phyloP scores from a whole-genome alignment of 345 rosid genomes.

The Rhodomyrtus tomentosa region DNA sequence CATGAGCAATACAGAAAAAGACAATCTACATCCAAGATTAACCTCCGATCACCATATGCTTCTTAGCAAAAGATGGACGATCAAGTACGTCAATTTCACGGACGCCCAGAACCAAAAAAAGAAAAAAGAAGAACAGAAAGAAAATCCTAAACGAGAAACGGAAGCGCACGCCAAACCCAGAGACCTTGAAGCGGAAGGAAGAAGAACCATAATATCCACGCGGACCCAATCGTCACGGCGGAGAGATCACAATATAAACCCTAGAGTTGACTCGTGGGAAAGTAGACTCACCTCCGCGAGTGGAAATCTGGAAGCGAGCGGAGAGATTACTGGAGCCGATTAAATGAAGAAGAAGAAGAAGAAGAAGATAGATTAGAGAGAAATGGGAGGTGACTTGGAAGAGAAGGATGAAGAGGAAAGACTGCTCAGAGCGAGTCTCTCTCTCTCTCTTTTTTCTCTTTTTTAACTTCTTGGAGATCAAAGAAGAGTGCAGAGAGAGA shows the following conservation, averaged over 20 bases:
- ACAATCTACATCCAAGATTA: not conserved
- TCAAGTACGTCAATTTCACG: not conserved
- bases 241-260: constrained; percentile 7
- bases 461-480: not conserved
- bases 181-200: not conserved
- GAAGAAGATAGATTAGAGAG: not conserved
- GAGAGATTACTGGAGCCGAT: not conserved
- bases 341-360: not conserved
- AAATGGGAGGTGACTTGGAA: not conserved
- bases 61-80: not conserved
- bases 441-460: too few relatives aligned
- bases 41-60: not conserved
- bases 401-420: not conserved
- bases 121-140: not conserved
- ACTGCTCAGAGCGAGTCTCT: not conserved
- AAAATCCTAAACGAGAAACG: not conserved
- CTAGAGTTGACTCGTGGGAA: constrained; percentile 20
- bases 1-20: constrained; percentile 3
- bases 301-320: not conserved
- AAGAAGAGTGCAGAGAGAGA: not conserved
- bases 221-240: not conserved
- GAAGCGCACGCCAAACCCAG: not conserved
- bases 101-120: not conserved
- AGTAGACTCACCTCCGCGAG: constrained; percentile 1
- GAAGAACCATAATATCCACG: not conserved